Evolutionary conservation across 306 rosid genomes (phyloP), one percentile per base, ranked within the genome.

Genomic region (Trifolium dubium): DNA sequence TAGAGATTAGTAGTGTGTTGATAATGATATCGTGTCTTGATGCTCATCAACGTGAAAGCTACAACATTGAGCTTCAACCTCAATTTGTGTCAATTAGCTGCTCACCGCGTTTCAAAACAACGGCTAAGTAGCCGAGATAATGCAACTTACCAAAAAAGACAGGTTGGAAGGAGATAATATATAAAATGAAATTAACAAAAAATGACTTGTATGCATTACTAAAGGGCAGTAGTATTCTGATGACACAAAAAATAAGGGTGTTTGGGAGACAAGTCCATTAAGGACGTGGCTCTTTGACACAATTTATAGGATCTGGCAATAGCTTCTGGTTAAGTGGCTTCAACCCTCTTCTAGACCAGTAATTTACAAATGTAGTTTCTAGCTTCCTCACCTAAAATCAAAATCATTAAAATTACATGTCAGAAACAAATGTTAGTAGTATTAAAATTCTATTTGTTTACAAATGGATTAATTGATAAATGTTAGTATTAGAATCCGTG

Each of bases 321-420:
- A 91, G 78, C 78, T 83, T 80, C 77, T 89, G 96, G 72, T 17
- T 71, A 44, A 51, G 79, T 60, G 98, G 92, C 79, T 83, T 83
- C 81, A 91, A 82, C 37, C 97, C 94, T 86, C 75, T 83, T 88
- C 83, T 71, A 23, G 83, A 80, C 98, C 98, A 89, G 78, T 76
- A 71, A 39, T 62, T 86, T 69, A 93, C 85, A 77, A 93, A 87
- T 67, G 83, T 63, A 17, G 75, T 80, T 77, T 93, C 98, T 66
- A 93, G 81, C 85, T 86, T 93, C 91, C 98, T 93, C 80, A 83
- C 87, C 87, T 83, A 59, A 31, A 40, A 73, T 72, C 77, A 75
- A 47, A 77, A n/a, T 60, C 37, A 73, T 73, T 6, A 40, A 74
- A 69, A 46, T 56, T 19, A 54, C 29, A 31, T 32, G 63, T 5